Conservation (phyloP, 2,329 filamentous ascomycete species). For the Alternaria viburni region DNA sequence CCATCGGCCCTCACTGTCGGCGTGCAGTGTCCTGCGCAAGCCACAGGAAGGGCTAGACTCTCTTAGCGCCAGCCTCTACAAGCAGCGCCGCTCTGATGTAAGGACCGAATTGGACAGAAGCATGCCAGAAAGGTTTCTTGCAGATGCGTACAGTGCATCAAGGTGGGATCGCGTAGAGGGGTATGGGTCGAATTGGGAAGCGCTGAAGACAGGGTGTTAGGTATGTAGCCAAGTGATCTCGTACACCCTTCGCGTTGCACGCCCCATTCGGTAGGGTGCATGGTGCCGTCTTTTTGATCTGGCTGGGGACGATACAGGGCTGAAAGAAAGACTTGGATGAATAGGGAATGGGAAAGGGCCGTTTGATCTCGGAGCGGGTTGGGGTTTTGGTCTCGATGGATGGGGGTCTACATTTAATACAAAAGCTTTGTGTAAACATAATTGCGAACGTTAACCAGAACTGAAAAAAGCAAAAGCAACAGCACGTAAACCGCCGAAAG, state of each 20-base stretch:
- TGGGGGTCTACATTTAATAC: background rate
- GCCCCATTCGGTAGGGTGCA: background rate
- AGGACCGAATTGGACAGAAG: background rate
- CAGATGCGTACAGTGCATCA: background rate
- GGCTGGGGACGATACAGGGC: background rate
- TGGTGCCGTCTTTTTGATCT: background rate
- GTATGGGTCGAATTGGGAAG: background rate
- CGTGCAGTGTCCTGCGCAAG: slow-evolving; percentile 29
- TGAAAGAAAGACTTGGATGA: background rate
- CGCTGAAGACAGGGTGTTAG: background rate
- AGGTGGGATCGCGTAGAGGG: background rate
- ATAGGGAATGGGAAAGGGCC: background rate
- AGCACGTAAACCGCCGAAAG: background rate
- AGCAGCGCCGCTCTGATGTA: background rate
- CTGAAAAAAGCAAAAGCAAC: background rate
- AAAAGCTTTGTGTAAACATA: background rate
- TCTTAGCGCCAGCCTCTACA: slow-evolving; percentile 9
- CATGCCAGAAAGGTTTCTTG: background rate
- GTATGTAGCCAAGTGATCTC: background rate
- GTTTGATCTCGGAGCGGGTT: background rate
- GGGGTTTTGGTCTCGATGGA: background rate
- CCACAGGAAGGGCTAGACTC: slow-evolving; percentile 38
- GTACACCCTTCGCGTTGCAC: background rate
- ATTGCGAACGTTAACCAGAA: background rate
- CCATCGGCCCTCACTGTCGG: slow-evolving; percentile 22